Evolutionary conservation across 345 rosid species (phyloP).

Genomic region (Salix purpurea): DNA sequence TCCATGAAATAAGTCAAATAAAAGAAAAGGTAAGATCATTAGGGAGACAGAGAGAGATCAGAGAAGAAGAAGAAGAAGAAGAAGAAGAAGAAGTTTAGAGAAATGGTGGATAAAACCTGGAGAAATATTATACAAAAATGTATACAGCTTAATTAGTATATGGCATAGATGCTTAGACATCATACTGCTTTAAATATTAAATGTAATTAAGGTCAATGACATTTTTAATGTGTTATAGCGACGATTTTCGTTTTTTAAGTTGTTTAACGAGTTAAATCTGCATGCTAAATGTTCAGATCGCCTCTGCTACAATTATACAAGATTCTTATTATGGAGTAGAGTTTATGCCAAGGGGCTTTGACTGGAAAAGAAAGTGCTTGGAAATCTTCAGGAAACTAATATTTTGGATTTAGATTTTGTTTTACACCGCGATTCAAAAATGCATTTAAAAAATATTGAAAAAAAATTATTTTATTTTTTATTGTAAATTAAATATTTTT

Average conservation of each 20-base stretch:
- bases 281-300: not conserved
- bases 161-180: not conserved
- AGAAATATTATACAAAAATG: not conserved
- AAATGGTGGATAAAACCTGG: not conserved
- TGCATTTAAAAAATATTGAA: no score
- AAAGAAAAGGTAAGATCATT: not conserved
- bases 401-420: no score
- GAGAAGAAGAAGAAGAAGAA: not conserved
- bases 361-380: slow-evolving; percentile 6
- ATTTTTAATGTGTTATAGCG: not conserved
- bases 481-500: no score
- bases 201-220: not conserved
- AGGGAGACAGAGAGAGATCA: not conserved
- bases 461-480: no score
- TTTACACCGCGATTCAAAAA: no score
- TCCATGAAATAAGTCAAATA: not conserved
- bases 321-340: slow-evolving; percentile 17
- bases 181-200: not conserved
- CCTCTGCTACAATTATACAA: slow-evolving; percentile 21
- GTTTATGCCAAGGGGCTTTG: not conserved
- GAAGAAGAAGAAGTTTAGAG: not conserved
- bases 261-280: not conserved
- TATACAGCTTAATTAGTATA: not conserved
- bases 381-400: not conserved
- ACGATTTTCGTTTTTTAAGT: not conserved